Conservation (phyloP, 148 eudicot species). For the Cornus suecica region DNA sequence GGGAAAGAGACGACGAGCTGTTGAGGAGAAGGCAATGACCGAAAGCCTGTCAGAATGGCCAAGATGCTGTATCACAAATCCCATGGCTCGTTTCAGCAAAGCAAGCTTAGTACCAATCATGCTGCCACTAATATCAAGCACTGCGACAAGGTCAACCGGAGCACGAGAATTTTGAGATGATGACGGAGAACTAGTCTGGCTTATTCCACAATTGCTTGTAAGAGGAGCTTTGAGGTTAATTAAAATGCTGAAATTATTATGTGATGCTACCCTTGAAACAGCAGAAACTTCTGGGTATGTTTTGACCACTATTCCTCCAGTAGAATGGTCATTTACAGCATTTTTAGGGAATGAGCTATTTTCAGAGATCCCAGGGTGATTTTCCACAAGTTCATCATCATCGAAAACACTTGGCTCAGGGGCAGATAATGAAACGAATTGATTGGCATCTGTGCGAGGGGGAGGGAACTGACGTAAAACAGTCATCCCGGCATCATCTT, state of each 20-base stretch:
- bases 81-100: conserved; percentile 55
- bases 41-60: conserved; percentile 53
- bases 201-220: background rate
- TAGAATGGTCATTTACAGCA: conserved; percentile 6
- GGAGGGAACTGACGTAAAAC: conserved; percentile 24
- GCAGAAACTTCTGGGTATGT: conserved; percentile 47
- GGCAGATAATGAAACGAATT: conserved; percentile 19
- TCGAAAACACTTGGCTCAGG: conserved; percentile 41
- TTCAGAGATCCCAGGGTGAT: conserved; percentile 13
- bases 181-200: background rate
- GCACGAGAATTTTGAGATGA: conserved; percentile 33
- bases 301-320: conserved; percentile 30
- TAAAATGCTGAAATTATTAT: conserved; percentile 31
- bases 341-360: conserved; percentile 9
- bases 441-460: conserved; percentile 22
- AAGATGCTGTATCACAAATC: conserved; percentile 48
- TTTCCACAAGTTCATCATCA: conserved; percentile 38
- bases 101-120: conserved; percentile 66
- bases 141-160: conserved; percentile 51
- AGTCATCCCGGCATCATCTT: conserved; percentile 27
- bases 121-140: conserved; percentile 60
- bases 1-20: conserved; percentile 53
- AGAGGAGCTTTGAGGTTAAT: conserved; percentile 50
- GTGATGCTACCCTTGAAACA: conserved; percentile 31
- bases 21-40: conserved; percentile 55